Percentiles rank a stretch among this genome's conserved stretches.
Evolutionary conservation across 2,329 filamentous ascomycete species (phyloP).

Genomic region (Metarhizium rileyi): DNA sequence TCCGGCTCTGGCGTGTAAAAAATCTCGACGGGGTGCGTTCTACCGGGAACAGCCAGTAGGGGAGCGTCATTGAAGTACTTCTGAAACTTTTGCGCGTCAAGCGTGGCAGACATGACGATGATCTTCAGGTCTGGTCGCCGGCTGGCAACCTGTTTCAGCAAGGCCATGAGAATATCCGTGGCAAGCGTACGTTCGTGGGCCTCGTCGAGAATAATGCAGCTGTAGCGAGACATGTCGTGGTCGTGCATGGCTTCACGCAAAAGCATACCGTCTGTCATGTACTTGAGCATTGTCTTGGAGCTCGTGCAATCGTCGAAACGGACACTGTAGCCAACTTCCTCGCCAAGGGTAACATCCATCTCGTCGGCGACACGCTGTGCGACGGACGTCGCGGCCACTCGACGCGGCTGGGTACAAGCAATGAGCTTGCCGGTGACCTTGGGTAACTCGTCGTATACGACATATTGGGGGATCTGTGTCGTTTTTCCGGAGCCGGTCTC

Average conservation of each 20-base stretch:
- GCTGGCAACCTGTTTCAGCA: slow-evolving; percentile 80
- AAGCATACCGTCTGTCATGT: slow-evolving; percentile 99
- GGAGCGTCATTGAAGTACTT: slow-evolving; percentile 94
- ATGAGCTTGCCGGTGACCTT: slow-evolving; percentile 81
- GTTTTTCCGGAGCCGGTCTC: slow-evolving; percentile 99
- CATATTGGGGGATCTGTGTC: slow-evolving; percentile 97
- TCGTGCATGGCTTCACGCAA: slow-evolving; percentile 95
- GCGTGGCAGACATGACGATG: slow-evolving; percentile 96
- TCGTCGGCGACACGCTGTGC: slow-evolving; percentile 96
- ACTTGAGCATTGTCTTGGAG: slow-evolving; percentile 86
- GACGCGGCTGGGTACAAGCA: slow-evolving; percentile 92
- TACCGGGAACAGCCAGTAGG: slow-evolving; percentile 83
- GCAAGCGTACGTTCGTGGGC: slow-evolving; percentile 96
- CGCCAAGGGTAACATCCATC: slow-evolving; percentile 84
- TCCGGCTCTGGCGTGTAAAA: slow-evolving; percentile 97
- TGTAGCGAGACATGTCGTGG: slow-evolving; percentile 82
- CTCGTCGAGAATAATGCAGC: slow-evolving; percentile 96
- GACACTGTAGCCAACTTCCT: slow-evolving; percentile 97
- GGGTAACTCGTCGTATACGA: slow-evolving; percentile 91
- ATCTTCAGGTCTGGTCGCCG: slow-evolving; percentile 88
- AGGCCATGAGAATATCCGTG: slow-evolving; percentile 94
- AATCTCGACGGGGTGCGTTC: slow-evolving; percentile 94
- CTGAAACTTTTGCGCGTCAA: slow-evolving; percentile 97
- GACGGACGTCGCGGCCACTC: slow-evolving; percentile 97
- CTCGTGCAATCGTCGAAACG: slow-evolving; percentile 95